These are phyloP conservation scores for Pichia exigua DNA, from an alignment of 805 yeast genomes.

Conservation along the genomic window DNA sequence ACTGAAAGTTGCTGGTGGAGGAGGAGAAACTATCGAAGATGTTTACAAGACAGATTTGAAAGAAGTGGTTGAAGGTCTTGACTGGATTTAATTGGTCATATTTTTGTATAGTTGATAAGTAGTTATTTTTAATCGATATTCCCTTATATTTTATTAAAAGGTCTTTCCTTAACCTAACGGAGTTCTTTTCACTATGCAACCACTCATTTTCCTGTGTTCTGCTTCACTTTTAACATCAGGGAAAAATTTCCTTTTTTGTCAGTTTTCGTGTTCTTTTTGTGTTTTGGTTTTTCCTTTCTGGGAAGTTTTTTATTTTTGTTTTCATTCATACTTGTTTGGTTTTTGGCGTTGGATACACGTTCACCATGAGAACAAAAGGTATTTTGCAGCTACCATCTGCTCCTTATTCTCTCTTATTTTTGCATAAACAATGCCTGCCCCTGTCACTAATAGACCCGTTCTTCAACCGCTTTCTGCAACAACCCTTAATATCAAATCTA, in stretches of 20 bases:
- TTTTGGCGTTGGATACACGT: not conserved
- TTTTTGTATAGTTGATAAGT: not conserved
- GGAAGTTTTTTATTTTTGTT: not conserved
- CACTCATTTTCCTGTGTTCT: not conserved
- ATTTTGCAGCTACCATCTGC: not conserved
- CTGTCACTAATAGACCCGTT: not conserved
- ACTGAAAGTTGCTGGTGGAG: constrained; percentile 74
- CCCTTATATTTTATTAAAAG: not conserved
- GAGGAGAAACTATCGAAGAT: constrained; percentile 59
- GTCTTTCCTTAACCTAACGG: not conserved
- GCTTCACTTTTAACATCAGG: not conserved
- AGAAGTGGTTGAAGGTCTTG: constrained; percentile 8
- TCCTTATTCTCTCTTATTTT: not conserved
- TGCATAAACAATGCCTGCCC: not conserved
- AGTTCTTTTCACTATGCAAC: too few species aligned
- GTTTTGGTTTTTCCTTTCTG: not conserved
- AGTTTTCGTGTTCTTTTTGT: not conserved
- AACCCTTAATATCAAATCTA: not conserved
- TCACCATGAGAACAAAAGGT: not conserved
- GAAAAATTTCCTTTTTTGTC: not conserved
- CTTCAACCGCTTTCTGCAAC: not conserved
- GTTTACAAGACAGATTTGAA: constrained; percentile 50
- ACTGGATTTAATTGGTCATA: not conserved
- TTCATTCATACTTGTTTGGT: not conserved
- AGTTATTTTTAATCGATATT: not conserved